Evolutionary conservation across 352 stramenopile genomes (phyloP).

Genomic region (Phytophthora ohioensis): DNA sequence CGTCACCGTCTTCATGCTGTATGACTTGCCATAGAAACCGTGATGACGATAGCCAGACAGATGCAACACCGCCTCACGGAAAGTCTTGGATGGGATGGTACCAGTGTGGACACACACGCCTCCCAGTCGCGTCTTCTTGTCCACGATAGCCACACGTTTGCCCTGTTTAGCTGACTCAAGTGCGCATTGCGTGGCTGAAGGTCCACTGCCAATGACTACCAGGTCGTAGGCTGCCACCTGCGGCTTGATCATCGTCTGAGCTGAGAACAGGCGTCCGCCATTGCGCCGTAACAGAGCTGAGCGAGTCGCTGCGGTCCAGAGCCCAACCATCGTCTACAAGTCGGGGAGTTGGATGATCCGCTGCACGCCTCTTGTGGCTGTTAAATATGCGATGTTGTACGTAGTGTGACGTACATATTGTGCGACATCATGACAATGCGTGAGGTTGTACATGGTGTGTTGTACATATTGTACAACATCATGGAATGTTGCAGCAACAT

Average conservation of each 20-base stretch:
- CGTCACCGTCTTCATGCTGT: constrained; percentile 85
- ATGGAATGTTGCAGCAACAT: neutral
- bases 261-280: constrained; percentile 15
- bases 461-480: constrained; percentile 2
- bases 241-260: constrained; percentile 36
- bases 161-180: constrained; percentile 87
- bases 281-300: constrained; percentile 1
- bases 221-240: constrained; percentile 77
- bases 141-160: constrained; percentile 82
- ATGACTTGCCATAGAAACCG: constrained; percentile 89
- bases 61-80: constrained; percentile 91
- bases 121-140: constrained; percentile 69
- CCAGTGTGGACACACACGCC: constrained; percentile 89
- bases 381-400: too few relatives aligned
- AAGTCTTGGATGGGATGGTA: constrained; percentile 91
- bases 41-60: constrained; percentile 92
- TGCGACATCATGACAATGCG: neutral
- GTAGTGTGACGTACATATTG: neutral
- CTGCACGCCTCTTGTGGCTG: neutral
- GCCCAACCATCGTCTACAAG: constrained; percentile 20
- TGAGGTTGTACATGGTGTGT: constrained; percentile 20
- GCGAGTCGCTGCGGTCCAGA: constrained; percentile 25
- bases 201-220: constrained; percentile 90
- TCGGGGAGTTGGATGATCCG: constrained; percentile 13
- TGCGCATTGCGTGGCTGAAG: constrained; percentile 87